phyloP scores from a whole-genome alignment of 371 early-diverging fungal genomes.

The Mucor lusitanicus region DNA sequence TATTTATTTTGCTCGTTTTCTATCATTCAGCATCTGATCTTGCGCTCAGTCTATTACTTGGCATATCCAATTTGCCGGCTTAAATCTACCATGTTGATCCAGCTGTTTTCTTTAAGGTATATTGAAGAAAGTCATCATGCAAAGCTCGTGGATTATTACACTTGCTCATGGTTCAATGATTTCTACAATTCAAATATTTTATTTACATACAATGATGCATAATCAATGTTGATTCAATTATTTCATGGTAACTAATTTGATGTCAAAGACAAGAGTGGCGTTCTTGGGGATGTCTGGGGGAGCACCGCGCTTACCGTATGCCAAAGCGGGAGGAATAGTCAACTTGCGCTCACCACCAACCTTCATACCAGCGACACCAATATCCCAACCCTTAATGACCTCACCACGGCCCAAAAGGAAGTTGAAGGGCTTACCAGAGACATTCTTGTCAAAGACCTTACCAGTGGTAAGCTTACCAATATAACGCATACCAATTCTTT shows the following conservation, averaged over 20 bases:
- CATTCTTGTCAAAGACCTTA: conserved; percentile 94
- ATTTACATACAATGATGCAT: neutral
- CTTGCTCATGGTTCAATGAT: neutral
- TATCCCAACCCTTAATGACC: conserved; percentile 96
- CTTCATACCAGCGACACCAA: conserved; percentile 89
- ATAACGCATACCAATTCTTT: conserved; percentile 87
- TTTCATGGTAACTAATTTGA: conserved; percentile 43
- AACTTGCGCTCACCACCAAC: conserved; percentile 88
- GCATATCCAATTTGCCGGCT: too few relatives aligned
- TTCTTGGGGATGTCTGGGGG: conserved; percentile 90
- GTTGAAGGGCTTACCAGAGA: conserved; percentile 86
- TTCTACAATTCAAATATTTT: neutral
- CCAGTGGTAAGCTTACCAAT: conserved; percentile 90
- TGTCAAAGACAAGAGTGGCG: conserved; percentile 85
- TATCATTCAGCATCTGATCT: neutral
- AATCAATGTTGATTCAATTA: conserved; percentile 7
- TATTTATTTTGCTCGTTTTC: neutral
- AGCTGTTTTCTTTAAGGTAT: too few relatives aligned
- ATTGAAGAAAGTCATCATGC: too few relatives aligned
- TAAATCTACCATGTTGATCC: too few relatives aligned
- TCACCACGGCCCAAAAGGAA: conserved; percentile 89
- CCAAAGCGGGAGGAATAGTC: conserved; percentile 83
- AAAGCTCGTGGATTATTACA: neutral
- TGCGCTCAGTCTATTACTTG: neutral
- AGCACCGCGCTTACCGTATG: conserved; percentile 87